Evolutionary conservation across 169 alveolate species (phyloP).

Genomic region (Sarcocystis neurona): DNA sequence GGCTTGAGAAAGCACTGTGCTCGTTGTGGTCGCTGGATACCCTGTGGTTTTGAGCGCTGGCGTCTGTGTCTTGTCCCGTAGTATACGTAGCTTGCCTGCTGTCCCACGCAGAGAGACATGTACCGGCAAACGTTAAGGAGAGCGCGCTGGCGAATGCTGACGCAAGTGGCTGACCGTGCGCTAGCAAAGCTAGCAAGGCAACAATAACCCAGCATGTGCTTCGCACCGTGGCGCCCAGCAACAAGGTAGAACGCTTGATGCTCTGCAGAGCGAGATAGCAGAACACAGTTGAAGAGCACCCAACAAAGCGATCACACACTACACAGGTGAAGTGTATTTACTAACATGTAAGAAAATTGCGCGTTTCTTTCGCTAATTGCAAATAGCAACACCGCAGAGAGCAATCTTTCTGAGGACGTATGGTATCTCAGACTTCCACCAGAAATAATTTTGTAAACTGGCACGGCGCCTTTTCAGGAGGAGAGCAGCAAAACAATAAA

Average conservation of each 20-base stretch:
- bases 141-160: not conserved
- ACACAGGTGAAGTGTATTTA: not conserved
- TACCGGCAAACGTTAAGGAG: not conserved
- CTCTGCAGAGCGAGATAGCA: not conserved
- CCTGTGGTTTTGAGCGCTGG: too few species aligned
- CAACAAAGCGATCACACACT: not conserved
- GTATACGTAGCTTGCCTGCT: not conserved
- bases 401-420: not conserved
- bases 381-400: not conserved
- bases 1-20: not conserved
- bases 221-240: constrained; percentile 6
- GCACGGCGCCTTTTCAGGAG: not conserved
- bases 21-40: not conserved
- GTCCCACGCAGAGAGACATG: not conserved
- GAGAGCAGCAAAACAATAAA: too few species aligned
- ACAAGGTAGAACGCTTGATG: not conserved
- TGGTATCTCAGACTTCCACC: not conserved
- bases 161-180: not conserved
- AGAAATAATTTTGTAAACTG: not conserved
- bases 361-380: not conserved
- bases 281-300: not conserved
- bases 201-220: constrained; percentile 13
- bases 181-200: not conserved
- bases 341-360: not conserved
- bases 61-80: not conserved